These are phyloP conservation scores for Chlorociboria aeruginascens DNA, from an alignment of 495 filamentous ascomycete species.

Conservation along the genomic window DNA sequence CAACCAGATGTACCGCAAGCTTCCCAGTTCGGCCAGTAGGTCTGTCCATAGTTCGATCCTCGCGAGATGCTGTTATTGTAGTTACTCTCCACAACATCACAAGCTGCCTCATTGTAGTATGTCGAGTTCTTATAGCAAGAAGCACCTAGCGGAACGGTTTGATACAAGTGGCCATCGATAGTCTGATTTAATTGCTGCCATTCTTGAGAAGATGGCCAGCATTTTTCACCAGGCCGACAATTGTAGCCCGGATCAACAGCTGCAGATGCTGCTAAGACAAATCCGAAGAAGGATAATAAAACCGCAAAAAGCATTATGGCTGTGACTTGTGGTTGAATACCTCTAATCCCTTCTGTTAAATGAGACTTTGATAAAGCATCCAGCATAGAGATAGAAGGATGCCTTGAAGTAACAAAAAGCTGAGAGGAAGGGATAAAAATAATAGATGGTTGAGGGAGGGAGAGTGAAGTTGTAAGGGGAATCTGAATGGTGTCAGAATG, in stretches of 20 bases:
- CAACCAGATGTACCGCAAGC: not conserved
- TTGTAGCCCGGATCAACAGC: slow-evolving; percentile 23
- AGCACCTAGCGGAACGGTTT: not conserved
- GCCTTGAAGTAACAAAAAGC: too few relatives aligned
- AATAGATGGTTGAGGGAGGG: too few relatives aligned
- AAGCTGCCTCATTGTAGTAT: not conserved
- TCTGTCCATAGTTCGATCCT: not conserved
- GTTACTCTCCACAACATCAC: not conserved
- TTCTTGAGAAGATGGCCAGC: slow-evolving; percentile 27
- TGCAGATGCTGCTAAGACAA: too few relatives aligned
- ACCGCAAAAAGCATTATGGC: too few relatives aligned
- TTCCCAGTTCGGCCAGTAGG: not conserved
- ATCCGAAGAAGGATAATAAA: too few relatives aligned
- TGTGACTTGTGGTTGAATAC: too few relatives aligned
- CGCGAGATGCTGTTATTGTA: not conserved
- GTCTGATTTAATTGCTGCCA: slow-evolving; percentile 28
- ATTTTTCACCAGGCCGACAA: slow-evolving; percentile 28
- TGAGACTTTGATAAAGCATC: too few relatives aligned
- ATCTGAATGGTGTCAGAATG: too few relatives aligned
- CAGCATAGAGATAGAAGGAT: too few relatives aligned
- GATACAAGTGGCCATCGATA: slow-evolving; percentile 16
- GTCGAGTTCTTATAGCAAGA: not conserved
- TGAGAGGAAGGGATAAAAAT: too few relatives aligned
- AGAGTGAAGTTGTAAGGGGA: too few relatives aligned
- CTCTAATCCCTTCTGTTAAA: too few relatives aligned